These are phyloP conservation scores for Fusarium sp. DNA, from an alignment of 2,329 filamentous ascomycete species.

Conservation along the genomic window DNA sequence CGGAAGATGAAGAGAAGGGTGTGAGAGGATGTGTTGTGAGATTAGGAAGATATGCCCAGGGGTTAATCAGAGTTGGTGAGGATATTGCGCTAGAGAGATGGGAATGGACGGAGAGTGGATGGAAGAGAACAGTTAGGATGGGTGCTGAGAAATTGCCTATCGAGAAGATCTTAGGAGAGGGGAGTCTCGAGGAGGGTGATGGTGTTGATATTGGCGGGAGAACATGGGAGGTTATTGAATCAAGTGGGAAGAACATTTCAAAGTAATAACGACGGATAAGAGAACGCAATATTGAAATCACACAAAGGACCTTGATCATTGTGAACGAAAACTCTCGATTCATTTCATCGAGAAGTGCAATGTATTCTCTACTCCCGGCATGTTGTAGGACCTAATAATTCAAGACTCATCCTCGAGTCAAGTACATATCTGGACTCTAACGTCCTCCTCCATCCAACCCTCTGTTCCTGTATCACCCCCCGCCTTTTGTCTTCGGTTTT, in stretches of 20 bases:
- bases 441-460: not conserved
- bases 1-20: slow-evolving; percentile 29
- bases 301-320: not conserved
- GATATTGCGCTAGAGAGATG: slow-evolving; percentile 66
- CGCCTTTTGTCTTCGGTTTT: slow-evolving; percentile 10
- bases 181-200: slow-evolving; percentile 29
- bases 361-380: slow-evolving; percentile 22
- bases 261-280: not conserved
- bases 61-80: slow-evolving; percentile 61
- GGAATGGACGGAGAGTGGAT: slow-evolving; percentile 56
- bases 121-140: slow-evolving; percentile 54
- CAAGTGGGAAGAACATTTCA: not conserved
- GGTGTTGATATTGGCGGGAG: slow-evolving; percentile 43
- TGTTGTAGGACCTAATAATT: slow-evolving; percentile 10
- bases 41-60: slow-evolving; percentile 68
- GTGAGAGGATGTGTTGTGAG: slow-evolving; percentile 64
- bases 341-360: slow-evolving; percentile 10
- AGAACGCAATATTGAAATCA: not conserved
- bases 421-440: slow-evolving; percentile 9
- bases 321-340: slow-evolving; percentile 4
- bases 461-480: slow-evolving; percentile 8
- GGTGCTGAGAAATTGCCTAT: slow-evolving; percentile 54
- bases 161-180: slow-evolving; percentile 36
- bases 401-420: slow-evolving; percentile 9
- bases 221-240: slow-evolving; percentile 54